Percentiles rank a stretch among this genome's conserved stretches.
phyloP scores from a whole-genome alignment of 2,329 filamentous ascomycete species.

The Atkinsonella hypoxylon region DNA sequence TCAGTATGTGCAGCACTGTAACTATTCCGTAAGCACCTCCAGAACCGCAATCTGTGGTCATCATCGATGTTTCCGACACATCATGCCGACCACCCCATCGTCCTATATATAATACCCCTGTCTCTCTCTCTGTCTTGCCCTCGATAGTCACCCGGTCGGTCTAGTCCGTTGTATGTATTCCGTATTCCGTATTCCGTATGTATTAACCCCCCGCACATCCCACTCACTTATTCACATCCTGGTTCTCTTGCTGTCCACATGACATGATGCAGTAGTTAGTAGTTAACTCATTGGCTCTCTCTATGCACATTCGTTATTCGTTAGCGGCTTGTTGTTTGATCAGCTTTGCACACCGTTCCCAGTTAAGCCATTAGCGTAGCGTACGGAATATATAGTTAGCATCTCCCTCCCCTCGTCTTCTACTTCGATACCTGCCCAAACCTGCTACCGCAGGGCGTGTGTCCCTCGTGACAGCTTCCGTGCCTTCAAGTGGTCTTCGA shows the following conservation, averaged over 20 bases:
- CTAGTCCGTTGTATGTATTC: neutral
- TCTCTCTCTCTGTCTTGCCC: neutral
- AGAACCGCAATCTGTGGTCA: neutral
- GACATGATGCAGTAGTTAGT: too few species aligned
- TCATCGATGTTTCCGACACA: neutral
- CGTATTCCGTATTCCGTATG: too few species aligned
- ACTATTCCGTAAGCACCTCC: too few species aligned
- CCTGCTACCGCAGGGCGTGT: conserved; percentile 7
- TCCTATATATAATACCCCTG: neutral
- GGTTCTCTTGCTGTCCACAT: neutral
- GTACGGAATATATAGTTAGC: too few species aligned
- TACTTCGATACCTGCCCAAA: neutral
- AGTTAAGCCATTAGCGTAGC: neutral
- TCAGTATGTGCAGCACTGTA: too few species aligned
- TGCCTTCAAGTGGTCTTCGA: neutral
- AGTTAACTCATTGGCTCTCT: neutral
- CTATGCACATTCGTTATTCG: too few species aligned
- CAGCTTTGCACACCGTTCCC: neutral
- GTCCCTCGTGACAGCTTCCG: conserved; percentile 2
- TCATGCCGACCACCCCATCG: neutral
- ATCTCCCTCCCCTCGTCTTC: conserved; percentile 4
- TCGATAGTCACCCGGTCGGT: neutral
- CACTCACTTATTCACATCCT: neutral
- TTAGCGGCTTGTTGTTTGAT: neutral
- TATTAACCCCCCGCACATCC: too few species aligned